phyloP scores from a whole-genome alignment of 805 yeast species.

The Candida sonorensis region DNA sequence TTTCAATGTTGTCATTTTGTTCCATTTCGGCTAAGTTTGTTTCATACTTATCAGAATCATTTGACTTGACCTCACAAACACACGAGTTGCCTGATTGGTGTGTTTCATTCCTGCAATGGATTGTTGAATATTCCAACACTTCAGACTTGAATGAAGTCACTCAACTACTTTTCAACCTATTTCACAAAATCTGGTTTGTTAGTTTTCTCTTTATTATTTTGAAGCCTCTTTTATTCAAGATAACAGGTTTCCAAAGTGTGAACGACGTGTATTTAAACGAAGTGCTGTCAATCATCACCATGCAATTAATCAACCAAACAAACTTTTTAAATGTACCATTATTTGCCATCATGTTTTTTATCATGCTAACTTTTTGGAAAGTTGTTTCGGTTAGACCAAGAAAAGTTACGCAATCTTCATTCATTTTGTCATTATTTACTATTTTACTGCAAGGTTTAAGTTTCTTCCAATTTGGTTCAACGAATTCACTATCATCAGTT shows the following conservation, averaged over 20 bases:
- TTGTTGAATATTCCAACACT: constrained; percentile 25
- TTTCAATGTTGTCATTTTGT: constrained; percentile 38
- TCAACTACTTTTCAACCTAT: constrained; percentile 14
- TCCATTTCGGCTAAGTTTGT: constrained; percentile 19
- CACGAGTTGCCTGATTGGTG: constrained; percentile 20
- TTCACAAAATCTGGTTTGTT: constrained; percentile 18
- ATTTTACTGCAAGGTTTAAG: constrained; percentile 65
- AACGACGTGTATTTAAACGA: constrained; percentile 26
- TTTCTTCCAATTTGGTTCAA: constrained; percentile 84
- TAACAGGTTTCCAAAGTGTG: background rate
- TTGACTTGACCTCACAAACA: constrained; percentile 13
- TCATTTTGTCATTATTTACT: constrained; percentile 25
- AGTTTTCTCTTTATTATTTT: constrained; percentile 7
- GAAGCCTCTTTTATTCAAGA: constrained; percentile 12
- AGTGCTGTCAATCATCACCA: constrained; percentile 28
- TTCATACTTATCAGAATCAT: constrained; percentile 21
- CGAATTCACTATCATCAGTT: constrained; percentile 86
- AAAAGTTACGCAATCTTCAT: constrained; percentile 8
- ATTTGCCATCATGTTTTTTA: constrained; percentile 24
- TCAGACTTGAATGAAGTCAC: constrained; percentile 23
- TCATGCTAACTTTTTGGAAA: constrained; percentile 22
- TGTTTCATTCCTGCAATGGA: constrained; percentile 18
- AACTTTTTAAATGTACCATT: constrained; percentile 50
- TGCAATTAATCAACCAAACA: constrained; percentile 49
- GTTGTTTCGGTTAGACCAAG: constrained; percentile 7